Evolutionary conservation across 2,329 filamentous ascomycete genomes (phyloP).

Genomic region (Coniochaeta prunicola): DNA sequence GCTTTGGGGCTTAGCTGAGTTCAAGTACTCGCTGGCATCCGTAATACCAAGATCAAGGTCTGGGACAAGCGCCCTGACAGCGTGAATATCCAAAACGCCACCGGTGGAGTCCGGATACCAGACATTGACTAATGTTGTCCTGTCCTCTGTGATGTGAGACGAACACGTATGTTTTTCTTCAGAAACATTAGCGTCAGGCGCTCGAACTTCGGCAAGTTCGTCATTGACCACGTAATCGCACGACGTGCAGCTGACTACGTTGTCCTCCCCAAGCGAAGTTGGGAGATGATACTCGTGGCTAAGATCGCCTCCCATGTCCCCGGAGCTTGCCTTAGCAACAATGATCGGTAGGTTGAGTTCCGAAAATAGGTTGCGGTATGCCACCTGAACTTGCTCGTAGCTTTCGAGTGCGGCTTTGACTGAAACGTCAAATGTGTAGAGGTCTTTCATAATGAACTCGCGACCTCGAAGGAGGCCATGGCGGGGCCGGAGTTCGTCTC

Average conservation of each 20-base stretch:
- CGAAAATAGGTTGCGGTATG: conserved; percentile 72
- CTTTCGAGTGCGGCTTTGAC: conserved; percentile 65
- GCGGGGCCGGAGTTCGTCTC: conserved; percentile 83
- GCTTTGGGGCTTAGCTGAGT: neutral
- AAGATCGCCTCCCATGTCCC: conserved; percentile 88
- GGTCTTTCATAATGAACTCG: conserved; percentile 96
- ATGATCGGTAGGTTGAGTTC: conserved; percentile 79
- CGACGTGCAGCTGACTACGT: conserved; percentile 63
- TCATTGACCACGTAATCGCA: conserved; percentile 82
- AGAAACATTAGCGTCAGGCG: neutral
- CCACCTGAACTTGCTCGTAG: conserved; percentile 65
- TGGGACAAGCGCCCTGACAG: conserved; percentile 58
- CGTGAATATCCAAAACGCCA: conserved; percentile 39
- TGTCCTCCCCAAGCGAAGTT: conserved; percentile 75
- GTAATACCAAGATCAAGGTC: conserved; percentile 67
- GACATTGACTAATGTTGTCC: conserved; percentile 59
- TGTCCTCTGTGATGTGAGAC: conserved; percentile 61
- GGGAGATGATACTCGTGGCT: conserved; percentile 94
- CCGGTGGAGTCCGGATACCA: conserved; percentile 46
- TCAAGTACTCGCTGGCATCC: conserved; percentile 27
- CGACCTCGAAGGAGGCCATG: conserved; percentile 81
- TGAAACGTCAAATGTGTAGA: conserved; percentile 86
- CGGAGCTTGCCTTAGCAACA: conserved; percentile 83
- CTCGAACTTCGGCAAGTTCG: conserved; percentile 58
- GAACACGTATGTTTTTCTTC: conserved; percentile 25